Base-by-base conservation (phyloP, 805 yeast species). In the Millerozyma acaciae region DNA sequence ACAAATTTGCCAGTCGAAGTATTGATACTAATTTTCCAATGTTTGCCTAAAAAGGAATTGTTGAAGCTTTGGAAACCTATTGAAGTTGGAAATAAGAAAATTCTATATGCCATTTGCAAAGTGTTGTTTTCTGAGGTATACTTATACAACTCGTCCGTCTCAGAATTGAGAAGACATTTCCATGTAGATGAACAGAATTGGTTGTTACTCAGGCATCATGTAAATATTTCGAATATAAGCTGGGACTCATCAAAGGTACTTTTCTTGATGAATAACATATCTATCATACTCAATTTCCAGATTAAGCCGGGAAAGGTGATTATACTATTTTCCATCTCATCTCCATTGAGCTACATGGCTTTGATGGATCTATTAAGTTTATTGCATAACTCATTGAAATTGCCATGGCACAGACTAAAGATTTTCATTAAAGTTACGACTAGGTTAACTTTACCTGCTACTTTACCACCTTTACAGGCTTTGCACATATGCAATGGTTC, bases 1-100 rank as follows among this genome's bases (percentile, higher is more conserved):
- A n/a, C n/a, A n/a, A n/a, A n/a, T n/a, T n/a, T 26, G 12, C 29
- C 29, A 7, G 12, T 26, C 16, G 29, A 26, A 26, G 8, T 26
- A 10, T n/a, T 26, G 16, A 12, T 26, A 13, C 17, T n/a, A 6
- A 26, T 26, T n/a, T 26, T 26, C n/a, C 8, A 15, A 6, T 26
- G 8, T 15, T 13, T 26, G 16, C 29, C 29, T 15, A 26, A 26
- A 15, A 6, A 16, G 10, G 15, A 8, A n/a, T 16, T 26, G 16
- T 18, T 26, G 7, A 26, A 14, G 8, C 16, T 26, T 8, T 26
- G 29, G 29, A 15, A 16, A n/a, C 29, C 29, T 6, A 8, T 14
- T 6, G 10, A 15, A 13, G 8, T 26, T n/a, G 16, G 16, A 12
- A 26, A 26, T 15, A 15, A 13, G n/a, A 26, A 26, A 16, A 15